phyloP scores from a whole-genome alignment of 1,284 basidiomycete genomes.

The Cutaneotrichosporon daszewskae region DNA sequence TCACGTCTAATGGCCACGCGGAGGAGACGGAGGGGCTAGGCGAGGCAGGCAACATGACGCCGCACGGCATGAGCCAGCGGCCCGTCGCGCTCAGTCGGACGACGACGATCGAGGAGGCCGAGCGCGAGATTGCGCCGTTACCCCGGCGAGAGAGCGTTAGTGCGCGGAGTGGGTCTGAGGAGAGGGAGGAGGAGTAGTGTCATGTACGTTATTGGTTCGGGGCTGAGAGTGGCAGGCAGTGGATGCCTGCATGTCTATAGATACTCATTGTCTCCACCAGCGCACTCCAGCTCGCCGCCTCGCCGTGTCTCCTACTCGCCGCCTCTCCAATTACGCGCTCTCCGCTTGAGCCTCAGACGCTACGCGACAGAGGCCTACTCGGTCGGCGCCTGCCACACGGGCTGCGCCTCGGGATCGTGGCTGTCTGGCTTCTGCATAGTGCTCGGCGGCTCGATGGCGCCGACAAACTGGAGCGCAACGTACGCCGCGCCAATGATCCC shows the following conservation, averaged over 20 bases:
- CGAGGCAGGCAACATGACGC: slow-evolving; percentile 36
- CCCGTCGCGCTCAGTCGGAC: slow-evolving; percentile 43
- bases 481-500: slow-evolving; percentile 40
- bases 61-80: slow-evolving; percentile 44
- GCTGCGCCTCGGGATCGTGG: slow-evolving; percentile 31
- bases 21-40: slow-evolving; percentile 9
- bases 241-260: background rate
- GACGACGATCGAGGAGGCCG: slow-evolving; percentile 29
- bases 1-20: slow-evolving; percentile 17
- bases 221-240: background rate
- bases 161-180: background rate
- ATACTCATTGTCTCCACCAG: too few species aligned
- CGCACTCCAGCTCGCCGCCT: too few species aligned
- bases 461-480: slow-evolving; percentile 42
- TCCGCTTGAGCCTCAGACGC: too few species aligned
- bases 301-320: too few species aligned
- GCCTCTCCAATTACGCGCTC: too few species aligned
- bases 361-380: slow-evolving; percentile 16
- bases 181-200: background rate
- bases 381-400: slow-evolving; percentile 37
- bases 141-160: slow-evolving; percentile 21
- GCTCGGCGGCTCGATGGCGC: slow-evolving; percentile 36
- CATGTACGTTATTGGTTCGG: too few species aligned
- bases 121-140: slow-evolving; percentile 33
- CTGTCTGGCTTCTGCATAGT: slow-evolving; percentile 32